Evolutionary conservation across 129 eudicot species (phyloP), one percentile per base, ranked within the genome.

Genomic region (Lactuca sativa): DNA sequence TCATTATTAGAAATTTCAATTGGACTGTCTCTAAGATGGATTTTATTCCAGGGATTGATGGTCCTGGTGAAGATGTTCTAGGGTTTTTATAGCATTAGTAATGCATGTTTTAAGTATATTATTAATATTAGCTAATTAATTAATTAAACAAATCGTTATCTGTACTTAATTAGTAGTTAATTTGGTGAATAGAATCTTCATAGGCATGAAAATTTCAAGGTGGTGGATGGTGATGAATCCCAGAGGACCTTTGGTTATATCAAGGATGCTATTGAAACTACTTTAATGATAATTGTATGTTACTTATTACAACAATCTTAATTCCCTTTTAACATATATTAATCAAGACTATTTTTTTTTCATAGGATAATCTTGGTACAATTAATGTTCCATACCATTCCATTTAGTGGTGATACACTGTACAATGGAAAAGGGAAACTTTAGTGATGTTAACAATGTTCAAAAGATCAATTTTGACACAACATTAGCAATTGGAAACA

Each of bases 21-120:
- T 89, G 98, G 98, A 93, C 89, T 74, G 98, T 97, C 74, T 97
- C 97, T 15, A 89, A 97, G 75, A 93, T 92, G 98, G 96, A 92
- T 77, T 92, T 92, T 82, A 92, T 92, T 6, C 98, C 98, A 3
- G 98, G 98, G 18, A 89, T 92, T 75, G 98, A 92, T 81, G 98
- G 98, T 44, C 98, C 98, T 36, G 89, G 96, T 25, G 96, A 92
- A 75, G 98, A 95, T 58, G 98, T 92, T 73, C 98, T 32, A 86
- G 98, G 77, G 98, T 92, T 74, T 77, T 92, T 15, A 96, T 0
- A 89, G 98, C 90, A 89, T 92, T 73, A 92, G 96, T 71, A 89
- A 92, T 66, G 98, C 89, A 66, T 59, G 0, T 18, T 61, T 59
- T 18, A 37, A n/a, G 58, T 68, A 52, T 34, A 14, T 1, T n/a